Percentiles rank a stretch among this genome's conserved stretches.
Conservation (phyloP, 495 filamentous ascomycete species). For the Daldinia childiae region DNA sequence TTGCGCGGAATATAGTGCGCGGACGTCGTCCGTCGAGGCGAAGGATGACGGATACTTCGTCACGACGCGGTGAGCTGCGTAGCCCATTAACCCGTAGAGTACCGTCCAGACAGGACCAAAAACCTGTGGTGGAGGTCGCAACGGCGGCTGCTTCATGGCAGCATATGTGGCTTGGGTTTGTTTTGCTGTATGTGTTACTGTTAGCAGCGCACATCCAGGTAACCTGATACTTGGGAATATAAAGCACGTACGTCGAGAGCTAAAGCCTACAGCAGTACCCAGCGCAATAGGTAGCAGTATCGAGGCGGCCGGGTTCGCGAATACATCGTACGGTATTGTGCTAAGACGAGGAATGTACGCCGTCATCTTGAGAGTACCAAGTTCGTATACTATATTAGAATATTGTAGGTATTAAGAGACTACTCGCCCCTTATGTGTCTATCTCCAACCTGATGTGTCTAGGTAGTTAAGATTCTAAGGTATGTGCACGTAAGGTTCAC, state of each 20-base stretch:
- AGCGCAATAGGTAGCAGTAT: conserved; percentile 73
- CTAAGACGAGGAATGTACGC: conserved; percentile 70
- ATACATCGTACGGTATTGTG: conserved; percentile 66
- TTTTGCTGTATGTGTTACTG: conserved; percentile 51
- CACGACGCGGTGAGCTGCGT: conserved; percentile 75
- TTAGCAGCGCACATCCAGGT: not conserved
- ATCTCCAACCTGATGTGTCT: not conserved
- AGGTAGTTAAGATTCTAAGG: not conserved
- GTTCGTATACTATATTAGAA: not conserved
- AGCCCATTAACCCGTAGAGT: conserved; percentile 91
- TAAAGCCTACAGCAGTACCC: conserved; percentile 71
- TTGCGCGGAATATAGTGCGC: conserved; percentile 82
- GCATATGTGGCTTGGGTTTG: conserved; percentile 70
- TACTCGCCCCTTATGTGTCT: not conserved
- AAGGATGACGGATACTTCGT: conserved; percentile 45
- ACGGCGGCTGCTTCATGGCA: conserved; percentile 79
- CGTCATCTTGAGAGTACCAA: conserved; percentile 63
- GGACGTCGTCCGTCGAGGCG: conserved; percentile 41
- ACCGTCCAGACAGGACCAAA: conserved; percentile 89
- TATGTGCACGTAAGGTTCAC: not conserved
- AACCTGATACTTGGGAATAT: not conserved
- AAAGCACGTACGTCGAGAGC: conserved; percentile 61
- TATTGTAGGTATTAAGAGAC: not conserved
- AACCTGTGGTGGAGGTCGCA: conserved; percentile 77
- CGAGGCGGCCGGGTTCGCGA: conserved; percentile 70